Base-by-base conservation (phyloP, 345 rosid species). In the Sonneratia caseolaris region DNA sequence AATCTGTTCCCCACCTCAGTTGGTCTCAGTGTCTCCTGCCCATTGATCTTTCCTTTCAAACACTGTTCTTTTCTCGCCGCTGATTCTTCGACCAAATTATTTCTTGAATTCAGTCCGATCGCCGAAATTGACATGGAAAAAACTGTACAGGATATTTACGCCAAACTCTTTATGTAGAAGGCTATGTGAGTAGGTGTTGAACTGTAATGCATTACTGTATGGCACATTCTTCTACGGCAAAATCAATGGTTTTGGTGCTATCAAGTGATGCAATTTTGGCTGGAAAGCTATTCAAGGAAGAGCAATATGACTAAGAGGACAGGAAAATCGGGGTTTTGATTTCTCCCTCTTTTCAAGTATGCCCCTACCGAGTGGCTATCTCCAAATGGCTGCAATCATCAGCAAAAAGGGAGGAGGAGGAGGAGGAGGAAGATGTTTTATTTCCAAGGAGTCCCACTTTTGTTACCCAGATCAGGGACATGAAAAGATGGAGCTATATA, bases 1-100 rank as follows among this genome's bases (percentile, higher is more conserved):
- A 88, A 78, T 83, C 75, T 86, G 93, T 86, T 86, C 89, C 93
- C 93, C 90, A 88, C 93, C 80, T 76, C 81, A 45, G 66, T 61
- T 73, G 87, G 90, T 78, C 82, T 74, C 71, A 71, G 37, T 74
- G 70, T 73, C 72, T 42, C 69, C 48, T 71, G 70, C 78, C 69
- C 36, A 59, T 68, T 65, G 70, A 53, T 57, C 71, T 64, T 32
- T 69, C 49, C 79, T 74, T 61, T 80, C 14, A 24, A n/a, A 22
- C 59, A 36, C 36, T 57, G 37, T 70, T 79, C 68, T 68, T 70
- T 71, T 19, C 6, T 3, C 18, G 9, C 22, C 5, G 57, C 3
- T 3, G n/a, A 19, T 53, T 14, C 14, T 11, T 48, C 15, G 18
- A 48, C 3, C 53, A 48, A 48, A 48, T 48, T 12, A 10, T 48